Percentiles rank a stretch among this genome's conserved stretches.
Evolutionary conservation across 2,329 filamentous ascomycete genomes (phyloP).

Genomic region (Alternaria alternata): DNA sequence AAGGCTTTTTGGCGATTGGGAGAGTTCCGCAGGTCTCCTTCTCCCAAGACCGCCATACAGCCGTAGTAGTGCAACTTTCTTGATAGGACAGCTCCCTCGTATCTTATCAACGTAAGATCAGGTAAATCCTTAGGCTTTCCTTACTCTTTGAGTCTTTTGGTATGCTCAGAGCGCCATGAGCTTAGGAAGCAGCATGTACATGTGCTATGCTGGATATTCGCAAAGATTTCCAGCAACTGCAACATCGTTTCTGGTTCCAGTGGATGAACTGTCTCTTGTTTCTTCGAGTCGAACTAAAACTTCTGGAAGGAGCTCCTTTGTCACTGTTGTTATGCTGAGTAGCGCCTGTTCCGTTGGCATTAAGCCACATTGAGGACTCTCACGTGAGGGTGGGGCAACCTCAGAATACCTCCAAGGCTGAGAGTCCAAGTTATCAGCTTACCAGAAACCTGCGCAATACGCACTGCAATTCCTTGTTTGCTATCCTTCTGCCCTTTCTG

Average conservation of each 20-base stretch:
- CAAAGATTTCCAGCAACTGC: background rate
- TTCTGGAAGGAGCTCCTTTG: background rate
- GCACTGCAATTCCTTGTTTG: background rate
- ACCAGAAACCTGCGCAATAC: background rate
- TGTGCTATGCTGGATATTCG: background rate
- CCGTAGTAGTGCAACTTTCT: background rate
- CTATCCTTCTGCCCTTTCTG: background rate
- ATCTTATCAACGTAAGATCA: background rate
- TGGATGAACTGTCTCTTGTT: background rate
- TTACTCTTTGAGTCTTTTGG: background rate
- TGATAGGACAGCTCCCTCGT: background rate
- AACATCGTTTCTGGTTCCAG: background rate
- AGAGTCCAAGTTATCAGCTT: background rate
- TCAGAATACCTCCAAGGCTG: background rate
- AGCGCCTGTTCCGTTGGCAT: background rate
- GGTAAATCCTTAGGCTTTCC: background rate
- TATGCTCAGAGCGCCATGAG: too few relatives aligned
- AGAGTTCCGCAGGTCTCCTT: background rate
- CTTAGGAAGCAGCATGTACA: background rate
- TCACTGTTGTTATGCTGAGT: background rate
- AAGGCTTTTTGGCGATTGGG: background rate
- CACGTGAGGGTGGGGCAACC: background rate
- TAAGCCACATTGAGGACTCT: background rate
- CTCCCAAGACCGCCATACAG: background rate
- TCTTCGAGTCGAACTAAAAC: background rate